Base-by-base conservation (phyloP, 108 stramenopile genomes). In the Fragilaria radians region DNA sequence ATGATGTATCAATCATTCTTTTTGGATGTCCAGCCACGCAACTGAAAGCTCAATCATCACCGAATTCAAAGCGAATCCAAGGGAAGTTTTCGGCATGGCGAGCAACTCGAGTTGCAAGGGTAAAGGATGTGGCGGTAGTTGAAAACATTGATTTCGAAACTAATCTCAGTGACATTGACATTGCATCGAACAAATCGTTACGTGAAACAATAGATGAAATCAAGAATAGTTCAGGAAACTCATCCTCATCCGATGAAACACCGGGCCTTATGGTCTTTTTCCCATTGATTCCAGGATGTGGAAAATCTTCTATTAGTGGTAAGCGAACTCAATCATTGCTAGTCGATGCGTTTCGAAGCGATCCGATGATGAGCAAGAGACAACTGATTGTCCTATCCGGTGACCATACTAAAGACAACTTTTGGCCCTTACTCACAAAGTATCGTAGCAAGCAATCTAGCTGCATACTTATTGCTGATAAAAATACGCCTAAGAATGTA, bases 251-350 rank as follows among this genome's bases (percentile, higher is more conserved):
- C n/a, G n/a, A n/a, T 29, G 51, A 57, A 9, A 31, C 52, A 19
- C 73, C 68, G n/a, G 87, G 91, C 1, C 51, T 89, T 0, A 61
- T 89, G 1, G 77, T 92, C 9, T 89, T 79, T 64, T 86, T 92
- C 61, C 91, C 91, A 2, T 61, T 60, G 1, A 85, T 92, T 46
- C 91, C 91, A 25, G 91, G 91, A 17, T 85, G 72, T 31, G 91
- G 91, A n/a, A 92, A 92, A 70, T 88, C 86, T 0, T 70, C 72
- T 30, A 4, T 92, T 11, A 66, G 82, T 31, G 36, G 36, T 14
- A 14, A 7, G 36, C 11, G 11, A 42, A 11, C 36, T 7, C 36
- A 42, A 42, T 14, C 11, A 42, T 42, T 42, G 36, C 14, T 42
- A 14, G 14, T 42, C 14, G 68, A 65, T 54, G 57, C 27, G 52